phyloP scores from a whole-genome alignment of 139 green algal genomes.

The Coelastrella sp. region DNA sequence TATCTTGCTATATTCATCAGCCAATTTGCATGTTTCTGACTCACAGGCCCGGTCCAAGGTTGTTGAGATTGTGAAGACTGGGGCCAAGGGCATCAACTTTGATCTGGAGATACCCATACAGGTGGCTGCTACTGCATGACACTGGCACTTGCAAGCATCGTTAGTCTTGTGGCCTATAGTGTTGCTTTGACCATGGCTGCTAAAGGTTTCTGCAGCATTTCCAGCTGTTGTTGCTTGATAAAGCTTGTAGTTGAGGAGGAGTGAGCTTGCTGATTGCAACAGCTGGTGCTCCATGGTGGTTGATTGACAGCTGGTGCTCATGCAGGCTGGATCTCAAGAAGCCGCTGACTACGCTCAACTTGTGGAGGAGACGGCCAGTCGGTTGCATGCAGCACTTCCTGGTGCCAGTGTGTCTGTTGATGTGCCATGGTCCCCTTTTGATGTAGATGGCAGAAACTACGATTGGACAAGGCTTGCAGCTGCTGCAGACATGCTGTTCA shows the following conservation, averaged over 20 bases:
- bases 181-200: neutral
- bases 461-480: constrained; percentile 60
- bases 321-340: constrained; percentile 41
- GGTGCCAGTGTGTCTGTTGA: constrained; percentile 68
- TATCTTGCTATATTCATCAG: too few species aligned
- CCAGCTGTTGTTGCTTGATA: too few species aligned
- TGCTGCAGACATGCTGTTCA: constrained; percentile 69
- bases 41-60: constrained; percentile 8
- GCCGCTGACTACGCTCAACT: constrained; percentile 54
- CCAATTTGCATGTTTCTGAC: neutral
- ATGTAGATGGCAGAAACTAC: constrained; percentile 70
- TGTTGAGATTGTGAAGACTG: constrained; percentile 16
- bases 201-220: too few species aligned
- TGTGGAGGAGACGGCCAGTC: neutral
- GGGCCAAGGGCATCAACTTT: constrained; percentile 75
- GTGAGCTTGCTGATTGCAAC: too few species aligned
- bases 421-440: constrained; percentile 69
- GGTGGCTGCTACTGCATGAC: constrained; percentile 6
- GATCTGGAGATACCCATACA: constrained; percentile 63
- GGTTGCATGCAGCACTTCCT: constrained; percentile 34
- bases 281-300: too few species aligned
- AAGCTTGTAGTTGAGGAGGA: too few species aligned
- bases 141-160: too few species aligned
- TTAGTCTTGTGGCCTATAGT: neutral
- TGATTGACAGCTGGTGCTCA: neutral